Percentiles rank a stretch among this genome's conserved stretches.
Evolutionary conservation across 2,329 filamentous ascomycete genomes (phyloP).

Genomic region (Leptographium wingfieldii): DNA sequence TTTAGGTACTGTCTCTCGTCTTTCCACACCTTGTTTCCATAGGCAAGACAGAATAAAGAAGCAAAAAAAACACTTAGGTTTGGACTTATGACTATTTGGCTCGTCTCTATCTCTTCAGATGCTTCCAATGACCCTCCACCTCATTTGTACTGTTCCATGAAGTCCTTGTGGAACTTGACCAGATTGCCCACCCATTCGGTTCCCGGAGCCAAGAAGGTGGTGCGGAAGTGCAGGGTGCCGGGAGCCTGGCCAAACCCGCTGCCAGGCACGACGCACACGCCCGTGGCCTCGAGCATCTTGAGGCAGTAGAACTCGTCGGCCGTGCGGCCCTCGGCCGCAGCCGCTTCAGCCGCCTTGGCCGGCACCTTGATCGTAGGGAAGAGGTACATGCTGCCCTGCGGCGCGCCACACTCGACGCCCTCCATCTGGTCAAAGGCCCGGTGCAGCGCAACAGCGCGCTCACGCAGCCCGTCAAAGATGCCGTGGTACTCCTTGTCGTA

Average conservation of each 20-base stretch:
- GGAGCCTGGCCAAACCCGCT: conserved; percentile 91
- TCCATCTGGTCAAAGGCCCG: conserved; percentile 91
- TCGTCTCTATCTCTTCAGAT: not conserved
- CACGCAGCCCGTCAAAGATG: conserved; percentile 66
- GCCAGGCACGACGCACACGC: conserved; percentile 87
- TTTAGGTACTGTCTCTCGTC: no score
- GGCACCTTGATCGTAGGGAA: conserved; percentile 88
- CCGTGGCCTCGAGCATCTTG: conserved; percentile 80
- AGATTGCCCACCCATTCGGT: conserved; percentile 89
- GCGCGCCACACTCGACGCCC: conserved; percentile 78
- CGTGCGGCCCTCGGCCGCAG: conserved; percentile 56
- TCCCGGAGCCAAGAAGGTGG: conserved; percentile 90
- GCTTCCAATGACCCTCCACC: not conserved
- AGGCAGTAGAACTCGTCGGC: conserved; percentile 94
- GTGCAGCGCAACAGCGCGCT: conserved; percentile 75
- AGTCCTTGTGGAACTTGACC: conserved; percentile 79
- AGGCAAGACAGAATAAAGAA: no score
- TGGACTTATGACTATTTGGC: no score
- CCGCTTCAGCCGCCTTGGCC: conserved; percentile 62
- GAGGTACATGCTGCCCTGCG: conserved; percentile 96
- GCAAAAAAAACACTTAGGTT: no score
- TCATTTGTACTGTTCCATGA: conserved; percentile 68
- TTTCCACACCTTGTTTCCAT: no score
- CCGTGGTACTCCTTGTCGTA: conserved; percentile 76
- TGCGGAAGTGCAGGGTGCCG: conserved; percentile 84